Base-by-base conservation (phyloP, 305 asterid genomes). In the Petunia hybrid region DNA sequence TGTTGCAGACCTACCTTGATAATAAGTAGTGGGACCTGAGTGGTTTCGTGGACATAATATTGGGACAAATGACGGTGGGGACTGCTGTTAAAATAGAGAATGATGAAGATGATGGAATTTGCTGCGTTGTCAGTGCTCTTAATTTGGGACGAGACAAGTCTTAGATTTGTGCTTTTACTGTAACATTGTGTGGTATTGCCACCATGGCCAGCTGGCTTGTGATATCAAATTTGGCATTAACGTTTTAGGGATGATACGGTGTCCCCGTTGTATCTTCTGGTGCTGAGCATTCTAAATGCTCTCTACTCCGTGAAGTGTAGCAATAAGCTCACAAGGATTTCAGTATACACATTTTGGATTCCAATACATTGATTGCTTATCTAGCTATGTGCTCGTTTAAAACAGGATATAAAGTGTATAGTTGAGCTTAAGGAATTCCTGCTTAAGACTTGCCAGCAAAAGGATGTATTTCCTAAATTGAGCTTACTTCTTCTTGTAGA, bases 11-110 rank as follows among this genome's bases (percentile, higher is more conserved):
- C 36, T 96, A 91, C 88, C 93, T 95, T 63, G 97, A 93, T 83
- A 81, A 88, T 77, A 89, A 86, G 85, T 80, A 87, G 66, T 96
- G 98, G 99, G 98, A 93, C 87, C 83, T 96, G 80, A 90, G 95
- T 83, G 92, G 96, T 77, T 92, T 96, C 84, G 97, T 96, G 16
- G 98, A 96, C 88, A 82, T 90, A 86, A 90, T 92, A 89, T 79
- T 94, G 90, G 95, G 87, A 66, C 99, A 96, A 79, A 91, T 95
- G 6, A 93, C 97, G 10, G 98, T 96, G 22, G 98, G 98, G 39
- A 89, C 95, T 79, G 98, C 93, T 78, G 91, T 94, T 82, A 93
- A 96, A 87, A 85, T 96, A 64, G 98, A 92, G 87, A 81, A 86
- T 57, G 97, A 93, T 78, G 98, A 92, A 76, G 99, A 96, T 75